Evolutionary conservation across 495 filamentous ascomycete genomes (phyloP), one percentile per base, ranked within the genome.

Genomic region (Podospora anserina): DNA sequence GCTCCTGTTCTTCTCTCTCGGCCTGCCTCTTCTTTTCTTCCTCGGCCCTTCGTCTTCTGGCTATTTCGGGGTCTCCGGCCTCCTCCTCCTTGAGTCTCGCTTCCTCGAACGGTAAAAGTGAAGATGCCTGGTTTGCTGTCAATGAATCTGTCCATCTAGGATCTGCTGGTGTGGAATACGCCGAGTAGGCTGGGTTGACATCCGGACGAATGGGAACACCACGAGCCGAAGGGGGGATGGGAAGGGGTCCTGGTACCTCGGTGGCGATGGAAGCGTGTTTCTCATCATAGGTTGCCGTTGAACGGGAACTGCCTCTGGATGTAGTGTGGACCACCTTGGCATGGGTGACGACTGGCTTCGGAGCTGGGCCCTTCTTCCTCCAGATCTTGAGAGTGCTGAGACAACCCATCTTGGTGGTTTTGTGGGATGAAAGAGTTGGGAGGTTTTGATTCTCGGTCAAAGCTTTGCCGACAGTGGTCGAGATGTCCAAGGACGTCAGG

Each of bases 1-100:
- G 63, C 27, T 76, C 74, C 61, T 76, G 74, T 64, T 76, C 74
- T 63, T 76, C 74, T 63, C 68, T 32, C 30, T 71, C 70, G 20
- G 71, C 68, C 39, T 49, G 39, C 64, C 70, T 73, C 32, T 49
- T 49, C 19, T 59, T 20, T 30, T 65, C 65, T 49, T 67, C 65
- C 19, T 68, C 63, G 20, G 71, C 68, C 54, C 54, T 65, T 58
- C 65, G 70, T 9, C 65, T 68, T 54, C 44, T 39, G 11, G 15
- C 54, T 2, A 57, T 66, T 16, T 71, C 69, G 4, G 66, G 54
- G 20, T 71, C 69, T 9, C 58, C 49, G 9, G 64, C 58, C 20
- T 32, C 64, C 28, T 69, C 67, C 3, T 75, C 69, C 20, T 70
- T 67, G 27, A 26, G 13, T 39, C 61, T 67, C 54, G 26, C 44